Conservation (phyloP, 2,329 filamentous ascomycete species). For the Alternaria sp. region DNA sequence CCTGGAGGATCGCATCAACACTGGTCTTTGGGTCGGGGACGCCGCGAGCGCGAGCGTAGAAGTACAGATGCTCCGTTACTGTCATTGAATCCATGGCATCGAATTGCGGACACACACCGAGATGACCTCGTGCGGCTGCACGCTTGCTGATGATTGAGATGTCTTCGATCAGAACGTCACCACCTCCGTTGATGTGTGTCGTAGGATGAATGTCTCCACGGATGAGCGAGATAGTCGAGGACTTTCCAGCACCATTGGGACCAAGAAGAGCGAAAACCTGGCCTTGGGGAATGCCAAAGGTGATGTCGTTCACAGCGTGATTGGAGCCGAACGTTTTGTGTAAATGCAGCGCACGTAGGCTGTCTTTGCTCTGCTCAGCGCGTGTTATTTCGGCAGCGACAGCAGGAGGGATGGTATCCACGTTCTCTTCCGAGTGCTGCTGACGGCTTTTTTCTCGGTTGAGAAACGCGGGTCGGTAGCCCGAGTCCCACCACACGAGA, state of each 20-base stretch:
- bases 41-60: constrained; percentile 86
- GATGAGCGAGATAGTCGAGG: constrained; percentile 86
- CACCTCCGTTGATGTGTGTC: constrained; percentile 61
- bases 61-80: constrained; percentile 81
- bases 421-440: constrained; percentile 52
- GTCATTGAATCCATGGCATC: constrained; percentile 89
- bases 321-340: constrained; percentile 79
- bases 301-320: constrained; percentile 82
- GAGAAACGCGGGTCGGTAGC: constrained; percentile 63
- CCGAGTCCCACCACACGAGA: constrained; percentile 81
- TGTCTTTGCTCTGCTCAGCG: constrained; percentile 67
- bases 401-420: constrained; percentile 59
- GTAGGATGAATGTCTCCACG: constrained; percentile 84
- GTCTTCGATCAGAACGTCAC: constrained; percentile 81
- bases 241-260: constrained; percentile 91
- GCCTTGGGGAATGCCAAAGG: constrained; percentile 78
- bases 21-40: constrained; percentile 78
- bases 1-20: constrained; percentile 76
- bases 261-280: constrained; percentile 90
- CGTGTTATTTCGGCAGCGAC: constrained; percentile 69
- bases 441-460: constrained; percentile 43
- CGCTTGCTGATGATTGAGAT: constrained; percentile 75
- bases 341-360: constrained; percentile 78
- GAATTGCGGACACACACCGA: constrained; percentile 86
- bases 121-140: constrained; percentile 72